Conservation (phyloP, 495 filamentous ascomycete species). For the Cudoniella acicularis region DNA sequence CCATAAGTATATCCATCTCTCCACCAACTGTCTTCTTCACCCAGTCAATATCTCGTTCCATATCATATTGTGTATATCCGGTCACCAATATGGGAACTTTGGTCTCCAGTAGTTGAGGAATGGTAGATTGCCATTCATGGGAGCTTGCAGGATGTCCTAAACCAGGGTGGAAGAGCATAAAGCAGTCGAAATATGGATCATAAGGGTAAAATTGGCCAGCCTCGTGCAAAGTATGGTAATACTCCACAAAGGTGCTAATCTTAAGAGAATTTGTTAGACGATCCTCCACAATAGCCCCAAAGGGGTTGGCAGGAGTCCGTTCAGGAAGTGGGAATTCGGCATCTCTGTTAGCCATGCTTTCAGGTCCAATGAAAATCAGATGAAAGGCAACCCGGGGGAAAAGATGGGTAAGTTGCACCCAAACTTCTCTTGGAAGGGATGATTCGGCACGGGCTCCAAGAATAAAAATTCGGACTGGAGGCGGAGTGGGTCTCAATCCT, state of each 20-base stretch:
- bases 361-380: slow-evolving; percentile 91
- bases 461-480: slow-evolving; percentile 87
- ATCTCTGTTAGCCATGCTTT: slow-evolving; percentile 88
- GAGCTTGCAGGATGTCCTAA: slow-evolving; percentile 89
- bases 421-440: slow-evolving; percentile 87
- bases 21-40: slow-evolving; percentile 76
- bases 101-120: slow-evolving; percentile 86
- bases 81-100: slow-evolving; percentile 92
- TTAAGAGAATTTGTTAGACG: slow-evolving; percentile 81
- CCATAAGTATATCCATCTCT: slow-evolving; percentile 87
- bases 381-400: slow-evolving; percentile 81
- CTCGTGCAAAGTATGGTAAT: slow-evolving; percentile 95
- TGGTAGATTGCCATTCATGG: slow-evolving; percentile 88
- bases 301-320: slow-evolving; percentile 80
- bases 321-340: slow-evolving; percentile 86
- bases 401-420: slow-evolving; percentile 85
- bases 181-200: slow-evolving; percentile 96
- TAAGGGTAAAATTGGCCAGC: slow-evolving; percentile 85
- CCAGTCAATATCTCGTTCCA: slow-evolving; percentile 88
- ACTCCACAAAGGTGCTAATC: slow-evolving; percentile 94
- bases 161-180: slow-evolving; percentile 94
- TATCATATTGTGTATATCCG: slow-evolving; percentile 92
- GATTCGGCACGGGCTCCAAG: slow-evolving; percentile 95
- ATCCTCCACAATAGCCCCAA: slow-evolving; percentile 88
- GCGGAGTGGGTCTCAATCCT: slow-evolving; percentile 75